Percentiles rank a stretch among this genome's conserved stretches.
These are phyloP conservation scores for Sporisorium sorghi DNA, from an alignment of 1,284 basidiomycete genomes.

Conservation along the genomic window DNA sequence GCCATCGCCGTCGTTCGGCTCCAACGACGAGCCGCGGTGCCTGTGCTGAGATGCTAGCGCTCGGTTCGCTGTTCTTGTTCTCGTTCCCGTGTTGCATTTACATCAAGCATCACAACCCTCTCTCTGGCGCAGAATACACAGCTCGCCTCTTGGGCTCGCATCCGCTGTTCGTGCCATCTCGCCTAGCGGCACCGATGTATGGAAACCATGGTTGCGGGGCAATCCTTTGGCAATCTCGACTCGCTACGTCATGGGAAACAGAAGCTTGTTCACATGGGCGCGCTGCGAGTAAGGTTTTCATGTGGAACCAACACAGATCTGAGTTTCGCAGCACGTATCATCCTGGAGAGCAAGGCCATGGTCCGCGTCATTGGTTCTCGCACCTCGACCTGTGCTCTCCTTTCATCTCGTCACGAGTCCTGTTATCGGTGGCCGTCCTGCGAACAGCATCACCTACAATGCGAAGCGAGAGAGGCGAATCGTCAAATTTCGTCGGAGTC, in stretches of 20 bases:
- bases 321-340: background rate
- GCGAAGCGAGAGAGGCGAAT: background rate
- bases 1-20: constrained; percentile 2
- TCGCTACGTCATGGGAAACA: background rate
- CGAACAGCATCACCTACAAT: background rate
- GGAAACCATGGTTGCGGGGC: background rate
- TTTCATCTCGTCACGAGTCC: background rate
- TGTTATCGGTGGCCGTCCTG: background rate
- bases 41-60: too few relatives aligned
- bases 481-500: constrained; percentile 9
- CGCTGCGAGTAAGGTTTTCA: too few relatives aligned
- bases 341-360: background rate
- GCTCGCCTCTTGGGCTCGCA: background rate
- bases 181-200: background rate
- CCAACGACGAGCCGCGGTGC: background rate
- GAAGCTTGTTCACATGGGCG: too few relatives aligned
- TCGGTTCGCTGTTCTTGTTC: background rate
- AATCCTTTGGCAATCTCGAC: background rate
- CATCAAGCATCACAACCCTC: too few relatives aligned
- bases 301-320: constrained; percentile 3
- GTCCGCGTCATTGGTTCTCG: background rate
- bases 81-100: too few relatives aligned
- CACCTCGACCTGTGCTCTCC: too few relatives aligned
- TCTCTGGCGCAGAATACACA: too few relatives aligned
- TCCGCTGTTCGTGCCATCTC: background rate